Percentiles rank a stretch among this genome's conserved stretches.
Evolutionary conservation across 306 rosid genomes (phyloP).

Genomic region (Clitoria ternatea): DNA sequence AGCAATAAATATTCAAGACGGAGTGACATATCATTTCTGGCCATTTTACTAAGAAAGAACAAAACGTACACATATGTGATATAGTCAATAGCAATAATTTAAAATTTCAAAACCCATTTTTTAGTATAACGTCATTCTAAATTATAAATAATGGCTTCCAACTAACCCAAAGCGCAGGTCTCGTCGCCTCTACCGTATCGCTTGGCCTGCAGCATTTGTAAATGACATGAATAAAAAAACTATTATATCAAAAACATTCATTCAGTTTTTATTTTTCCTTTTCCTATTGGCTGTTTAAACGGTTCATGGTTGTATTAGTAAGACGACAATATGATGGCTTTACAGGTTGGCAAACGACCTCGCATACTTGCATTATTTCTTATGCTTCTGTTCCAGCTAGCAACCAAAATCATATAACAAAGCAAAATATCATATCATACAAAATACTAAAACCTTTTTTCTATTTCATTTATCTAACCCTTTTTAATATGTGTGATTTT

Average conservation of each 20-base stretch:
- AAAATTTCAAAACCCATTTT: constrained; percentile 16
- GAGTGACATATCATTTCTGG: no score
- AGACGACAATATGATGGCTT: constrained; percentile 31
- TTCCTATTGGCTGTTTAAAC: not conserved
- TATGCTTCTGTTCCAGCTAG: constrained; percentile 23
- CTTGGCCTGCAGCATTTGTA: constrained; percentile 25
- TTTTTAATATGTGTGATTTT: no score
- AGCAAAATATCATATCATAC: not conserved
- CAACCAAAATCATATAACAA: not conserved
- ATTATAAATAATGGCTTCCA: constrained; percentile 25
- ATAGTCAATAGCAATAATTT: not conserved
- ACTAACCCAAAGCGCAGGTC: not conserved
- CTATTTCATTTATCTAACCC: no score
- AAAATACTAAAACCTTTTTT: no score
- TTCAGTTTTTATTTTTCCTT: no score
- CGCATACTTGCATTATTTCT: constrained; percentile 13
- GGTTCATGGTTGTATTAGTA: constrained; percentile 18
- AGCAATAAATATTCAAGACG: no score
- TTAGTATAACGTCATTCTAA: not conserved
- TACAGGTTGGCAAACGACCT: constrained; percentile 42
- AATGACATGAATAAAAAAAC: not conserved
- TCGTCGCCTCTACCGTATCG: not conserved
- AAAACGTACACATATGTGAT: not conserved
- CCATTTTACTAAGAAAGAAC: no score
- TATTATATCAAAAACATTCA: no score